phyloP scores from a whole-genome alignment of 495 filamentous ascomycete species.

The Friedmanniomyces endolithicus region DNA sequence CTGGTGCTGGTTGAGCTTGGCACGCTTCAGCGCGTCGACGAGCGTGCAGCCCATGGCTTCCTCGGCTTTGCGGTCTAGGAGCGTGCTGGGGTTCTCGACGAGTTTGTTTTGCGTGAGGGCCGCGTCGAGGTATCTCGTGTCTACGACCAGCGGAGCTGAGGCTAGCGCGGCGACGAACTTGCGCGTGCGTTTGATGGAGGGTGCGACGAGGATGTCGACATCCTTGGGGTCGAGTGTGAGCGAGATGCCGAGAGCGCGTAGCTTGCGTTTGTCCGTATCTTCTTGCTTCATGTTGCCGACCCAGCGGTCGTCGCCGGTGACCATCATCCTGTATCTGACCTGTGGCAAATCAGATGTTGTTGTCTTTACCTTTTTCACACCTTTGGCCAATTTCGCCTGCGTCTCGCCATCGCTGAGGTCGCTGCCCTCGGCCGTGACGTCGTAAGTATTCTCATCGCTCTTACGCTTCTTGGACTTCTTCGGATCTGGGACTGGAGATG shows the following conservation, averaged over 20 bases:
- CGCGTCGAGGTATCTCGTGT: conserved; percentile 62
- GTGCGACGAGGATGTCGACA: conserved; percentile 80
- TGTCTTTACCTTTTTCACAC: conserved; percentile 41
- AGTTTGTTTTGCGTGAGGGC: conserved; percentile 50
- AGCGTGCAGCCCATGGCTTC: conserved; percentile 55
- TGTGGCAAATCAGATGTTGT: conserved; percentile 27
- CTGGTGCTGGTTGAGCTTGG: conserved; percentile 59
- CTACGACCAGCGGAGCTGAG: conserved; percentile 58
- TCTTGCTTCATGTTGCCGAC: conserved; percentile 54
- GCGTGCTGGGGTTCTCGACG: conserved; percentile 11
- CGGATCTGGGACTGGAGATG: conserved; percentile 6
- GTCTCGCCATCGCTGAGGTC: conserved; percentile 30
- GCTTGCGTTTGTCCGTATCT: conserved; percentile 66
- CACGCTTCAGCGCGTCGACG: conserved; percentile 48
- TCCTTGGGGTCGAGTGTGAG: conserved; percentile 59
- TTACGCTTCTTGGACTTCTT: conserved; percentile 18
- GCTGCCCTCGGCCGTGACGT: conserved; percentile 46
- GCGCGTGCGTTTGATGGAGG: conserved; percentile 69
- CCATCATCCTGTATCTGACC: conserved; percentile 56
- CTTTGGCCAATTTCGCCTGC: conserved; percentile 30
- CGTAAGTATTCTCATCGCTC: conserved; percentile 40
- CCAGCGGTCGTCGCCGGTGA: conserved; percentile 75
- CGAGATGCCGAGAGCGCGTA: conserved; percentile 68
- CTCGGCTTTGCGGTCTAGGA: conserved; percentile 62
- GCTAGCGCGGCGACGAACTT: conserved; percentile 88